A percentile compares a stretch with the other conserved stretches of the same genome.
Evolutionary conservation across 148 eudicot genomes (phyloP).

Genomic region (Silene conica): DNA sequence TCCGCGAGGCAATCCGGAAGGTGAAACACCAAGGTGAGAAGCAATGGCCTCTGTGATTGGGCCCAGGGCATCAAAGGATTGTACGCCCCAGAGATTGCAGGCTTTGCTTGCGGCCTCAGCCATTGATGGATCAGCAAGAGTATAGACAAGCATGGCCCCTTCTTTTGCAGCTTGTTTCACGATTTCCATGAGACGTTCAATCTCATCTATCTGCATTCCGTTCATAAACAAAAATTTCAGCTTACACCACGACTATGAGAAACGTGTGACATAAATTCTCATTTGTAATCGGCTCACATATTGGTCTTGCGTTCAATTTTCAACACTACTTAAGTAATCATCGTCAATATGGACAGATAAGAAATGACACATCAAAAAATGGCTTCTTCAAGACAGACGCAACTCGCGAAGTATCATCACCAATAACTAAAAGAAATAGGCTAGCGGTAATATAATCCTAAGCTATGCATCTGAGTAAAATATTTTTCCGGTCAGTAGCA

Average conservation of each 20-base stretch:
- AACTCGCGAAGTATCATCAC: too few species aligned
- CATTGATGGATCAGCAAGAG: conserved; percentile 84
- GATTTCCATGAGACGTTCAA: conserved; percentile 63
- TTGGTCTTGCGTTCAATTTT: neutral
- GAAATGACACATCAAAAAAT: neutral
- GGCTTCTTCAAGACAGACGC: neutral
- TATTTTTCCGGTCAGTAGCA: neutral
- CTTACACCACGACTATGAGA: neutral
- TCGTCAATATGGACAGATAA: neutral
- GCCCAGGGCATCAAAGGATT: conserved; percentile 62
- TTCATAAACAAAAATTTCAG: conserved; percentile 1
- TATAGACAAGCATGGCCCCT: conserved; percentile 76
- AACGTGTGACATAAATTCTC: neutral
- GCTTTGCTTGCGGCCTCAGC: conserved; percentile 74
- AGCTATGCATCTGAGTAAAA: neutral
- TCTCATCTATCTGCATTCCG: conserved; percentile 68
- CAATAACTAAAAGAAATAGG: neutral
- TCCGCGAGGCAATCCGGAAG: conserved; percentile 89
- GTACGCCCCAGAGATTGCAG: conserved; percentile 67
- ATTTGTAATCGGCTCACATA: too few species aligned
- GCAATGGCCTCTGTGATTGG: conserved; percentile 84
- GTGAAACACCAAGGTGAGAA: conserved; percentile 76
- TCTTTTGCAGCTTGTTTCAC: conserved; percentile 84
- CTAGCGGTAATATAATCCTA: too few species aligned
- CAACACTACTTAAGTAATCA: neutral